A percentile compares a stretch with the other conserved stretches of the same genome.
phyloP scores from a whole-genome alignment of 306 rosid genomes.

The Sophora flavescens region DNA sequence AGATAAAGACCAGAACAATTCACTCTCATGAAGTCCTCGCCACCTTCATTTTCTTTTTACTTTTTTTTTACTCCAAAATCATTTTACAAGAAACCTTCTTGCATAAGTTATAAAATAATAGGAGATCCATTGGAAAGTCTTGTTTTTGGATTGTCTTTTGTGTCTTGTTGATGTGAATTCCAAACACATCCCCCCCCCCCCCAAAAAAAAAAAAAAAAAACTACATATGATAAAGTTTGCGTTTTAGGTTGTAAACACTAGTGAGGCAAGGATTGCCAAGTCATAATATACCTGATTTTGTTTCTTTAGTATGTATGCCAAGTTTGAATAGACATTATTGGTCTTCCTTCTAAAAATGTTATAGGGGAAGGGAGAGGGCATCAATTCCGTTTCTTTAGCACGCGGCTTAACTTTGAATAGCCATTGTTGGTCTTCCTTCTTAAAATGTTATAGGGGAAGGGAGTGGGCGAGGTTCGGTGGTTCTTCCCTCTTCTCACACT shows the following conservation, averaged over 20 bases:
- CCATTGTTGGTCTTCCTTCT: neutral
- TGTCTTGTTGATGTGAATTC: constrained; percentile 34
- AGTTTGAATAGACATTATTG: constrained; percentile 16
- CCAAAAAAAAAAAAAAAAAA: neutral
- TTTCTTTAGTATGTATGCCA: constrained; percentile 21
- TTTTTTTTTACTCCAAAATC: constrained; percentile 37
- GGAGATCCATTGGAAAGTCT: constrained; percentile 39
- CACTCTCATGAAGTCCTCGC: constrained; percentile 50
- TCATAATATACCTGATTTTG: constrained; percentile 10
- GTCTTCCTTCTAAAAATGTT: neutral
- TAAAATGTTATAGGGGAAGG: neutral
- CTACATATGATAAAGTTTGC: constrained; percentile 21
- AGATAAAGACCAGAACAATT: constrained; percentile 65
- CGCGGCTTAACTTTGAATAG: constrained; percentile 2
- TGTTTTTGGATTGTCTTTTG: neutral
- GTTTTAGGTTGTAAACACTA: constrained; percentile 37
- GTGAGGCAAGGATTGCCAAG: constrained; percentile 39
- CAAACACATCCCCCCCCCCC: neutral
- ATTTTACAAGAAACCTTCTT: constrained; percentile 34
- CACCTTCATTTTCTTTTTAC: constrained; percentile 20
- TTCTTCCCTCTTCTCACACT: neutral
- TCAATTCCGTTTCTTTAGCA: neutral
- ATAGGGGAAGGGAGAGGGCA: neutral
- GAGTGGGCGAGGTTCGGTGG: neutral
- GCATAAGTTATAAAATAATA: constrained; percentile 36